These are phyloP conservation scores for Ehretia macrophylla DNA, from an alignment of 257 asterid genomes.

Conservation along the genomic window DNA sequence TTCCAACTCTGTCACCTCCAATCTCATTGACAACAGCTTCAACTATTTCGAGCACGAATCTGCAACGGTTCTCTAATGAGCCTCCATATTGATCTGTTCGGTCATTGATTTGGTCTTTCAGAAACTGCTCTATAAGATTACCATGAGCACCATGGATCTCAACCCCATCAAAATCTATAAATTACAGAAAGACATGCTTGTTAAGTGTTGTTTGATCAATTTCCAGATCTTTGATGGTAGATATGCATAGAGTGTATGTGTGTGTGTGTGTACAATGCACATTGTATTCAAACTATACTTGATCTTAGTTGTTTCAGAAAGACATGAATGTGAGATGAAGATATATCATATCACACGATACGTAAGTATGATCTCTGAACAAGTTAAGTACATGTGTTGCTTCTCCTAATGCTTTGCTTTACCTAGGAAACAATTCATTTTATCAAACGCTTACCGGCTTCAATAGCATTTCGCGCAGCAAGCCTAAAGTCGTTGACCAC, in stretches of 20 bases:
- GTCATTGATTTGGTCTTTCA: slow-evolving; percentile 25
- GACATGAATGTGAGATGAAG: too few relatives aligned
- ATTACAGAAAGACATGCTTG: too few relatives aligned
- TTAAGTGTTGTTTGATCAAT: too few relatives aligned
- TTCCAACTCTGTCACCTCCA: slow-evolving; percentile 22
- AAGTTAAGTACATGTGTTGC: too few relatives aligned
- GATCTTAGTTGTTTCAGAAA: not conserved
- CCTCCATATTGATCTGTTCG: slow-evolving; percentile 27
- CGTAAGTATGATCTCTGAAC: too few relatives aligned
- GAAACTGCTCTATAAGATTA: slow-evolving; percentile 21
- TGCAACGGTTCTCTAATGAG: slow-evolving; percentile 24
- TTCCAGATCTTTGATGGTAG: too few relatives aligned
- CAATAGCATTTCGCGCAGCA: slow-evolving; percentile 11
- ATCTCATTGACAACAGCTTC: slow-evolving; percentile 22
- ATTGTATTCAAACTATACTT: too few relatives aligned
- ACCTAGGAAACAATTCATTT: not conserved
- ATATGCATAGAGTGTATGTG: too few relatives aligned
- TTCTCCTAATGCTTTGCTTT: too few relatives aligned
- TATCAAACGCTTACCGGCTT: slow-evolving; percentile 7
- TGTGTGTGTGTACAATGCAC: too few relatives aligned
- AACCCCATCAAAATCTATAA: slow-evolving; percentile 25
- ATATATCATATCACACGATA: too few relatives aligned
- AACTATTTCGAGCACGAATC: slow-evolving; percentile 20
- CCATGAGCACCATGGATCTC: slow-evolving; percentile 30
- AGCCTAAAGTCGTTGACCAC: slow-evolving; percentile 8